These are phyloP conservation scores for Chlorella sp. DNA, from an alignment of 139 green algal species.

Conservation along the genomic window DNA sequence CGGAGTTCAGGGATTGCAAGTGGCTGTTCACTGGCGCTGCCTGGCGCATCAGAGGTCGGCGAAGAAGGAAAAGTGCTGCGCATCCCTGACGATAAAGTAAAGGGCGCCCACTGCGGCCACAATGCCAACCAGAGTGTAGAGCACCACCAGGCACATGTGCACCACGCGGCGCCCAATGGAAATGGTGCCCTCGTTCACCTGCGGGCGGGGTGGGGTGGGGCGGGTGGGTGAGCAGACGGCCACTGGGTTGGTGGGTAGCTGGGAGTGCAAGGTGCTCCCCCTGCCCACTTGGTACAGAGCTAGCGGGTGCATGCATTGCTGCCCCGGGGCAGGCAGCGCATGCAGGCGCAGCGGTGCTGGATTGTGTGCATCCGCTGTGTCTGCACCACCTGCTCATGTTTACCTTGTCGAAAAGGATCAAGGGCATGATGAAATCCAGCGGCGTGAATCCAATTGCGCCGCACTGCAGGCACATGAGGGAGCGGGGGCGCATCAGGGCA, in stretches of 20 bases:
- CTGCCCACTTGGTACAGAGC: no score
- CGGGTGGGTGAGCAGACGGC: background rate
- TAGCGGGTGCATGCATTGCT: no score
- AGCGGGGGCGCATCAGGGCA: background rate
- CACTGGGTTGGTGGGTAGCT: no score
- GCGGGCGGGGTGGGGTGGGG: background rate
- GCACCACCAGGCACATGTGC: background rate
- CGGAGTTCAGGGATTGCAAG: no score
- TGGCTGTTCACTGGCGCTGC: no score
- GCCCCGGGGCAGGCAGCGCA: no score
- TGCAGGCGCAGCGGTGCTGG: no score
- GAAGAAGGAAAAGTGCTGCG: conserved; percentile 34
- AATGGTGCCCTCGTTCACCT: background rate
- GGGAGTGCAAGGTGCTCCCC: no score
- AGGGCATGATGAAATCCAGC: conserved; percentile 52
- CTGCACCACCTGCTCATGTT: no score
- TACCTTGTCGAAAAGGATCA: conserved; percentile 35
- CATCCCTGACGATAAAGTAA: conserved; percentile 29
- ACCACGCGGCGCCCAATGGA: background rate
- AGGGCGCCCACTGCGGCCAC: conserved; percentile 37
- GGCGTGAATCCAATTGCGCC: conserved; percentile 44
- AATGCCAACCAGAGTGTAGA: background rate
- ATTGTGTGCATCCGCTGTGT: no score
- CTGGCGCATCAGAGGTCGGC: conserved; percentile 18
- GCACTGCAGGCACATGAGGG: background rate